Base-by-base conservation (phyloP, 345 rosid genomes). In the Brassica nigra region DNA sequence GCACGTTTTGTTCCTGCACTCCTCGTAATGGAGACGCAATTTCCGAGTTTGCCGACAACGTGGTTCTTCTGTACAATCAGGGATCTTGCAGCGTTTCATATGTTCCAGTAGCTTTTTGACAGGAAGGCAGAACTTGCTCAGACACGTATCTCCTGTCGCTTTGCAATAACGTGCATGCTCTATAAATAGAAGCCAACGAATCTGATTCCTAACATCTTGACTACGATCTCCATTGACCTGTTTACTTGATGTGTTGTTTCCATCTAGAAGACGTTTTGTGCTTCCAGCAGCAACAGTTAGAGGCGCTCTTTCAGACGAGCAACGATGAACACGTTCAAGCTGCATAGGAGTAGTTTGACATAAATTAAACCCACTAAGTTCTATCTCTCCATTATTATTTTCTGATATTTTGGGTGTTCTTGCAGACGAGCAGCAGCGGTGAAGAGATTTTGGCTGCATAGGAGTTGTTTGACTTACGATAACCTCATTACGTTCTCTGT, bases 61-160 rank as follows among this genome's bases (percentile, higher is more conserved):
- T 20, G 86, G 49, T 42, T 9, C 91, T 83, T 86, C 86, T n/a
- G 76, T 14, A 69, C 98, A 94, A 58, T 73, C 85, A 68, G 83
- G 66, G 66, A 77, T 28, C 57, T 81, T 82, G 84, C 98, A 94
- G 69, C 37, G 64, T 31, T 87, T 85, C 86, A 89, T 83, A 80
- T 94, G 98, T 80, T 75, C 85, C 88, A 77, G 79, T 80, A 90
- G 78, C 72, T 77, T 79, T 80, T 89, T 90, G 37, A 62, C 89
- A 68, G 68, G 64, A 64, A 81, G 47, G 74, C 98, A 92, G 81
- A 77, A 64, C 66, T 15, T 29, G 10, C 75, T 90, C 27, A n/a
- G 85, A 85, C 98, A 94, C 70, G 86, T 84, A 42, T 87, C 98
- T 81, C 89, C 88, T 15, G 90, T 86, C 36, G 92, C 90, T 31